Base-by-base conservation (phyloP, 2,329 filamentous ascomycete species). In the Cryoendolithus antarcticus region DNA sequence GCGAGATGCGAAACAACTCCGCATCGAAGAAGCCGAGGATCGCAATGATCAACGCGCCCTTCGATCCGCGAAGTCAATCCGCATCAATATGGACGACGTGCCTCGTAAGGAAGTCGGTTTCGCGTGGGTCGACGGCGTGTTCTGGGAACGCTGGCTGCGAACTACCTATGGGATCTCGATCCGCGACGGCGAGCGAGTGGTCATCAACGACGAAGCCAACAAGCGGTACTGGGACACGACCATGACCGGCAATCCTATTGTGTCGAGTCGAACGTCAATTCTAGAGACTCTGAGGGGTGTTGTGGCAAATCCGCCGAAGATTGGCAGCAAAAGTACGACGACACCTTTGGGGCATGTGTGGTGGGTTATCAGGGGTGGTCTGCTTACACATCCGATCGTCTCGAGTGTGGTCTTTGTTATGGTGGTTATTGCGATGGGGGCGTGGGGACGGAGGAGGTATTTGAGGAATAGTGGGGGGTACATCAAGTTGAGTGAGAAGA, bases 121-220 rank as follows among this genome's bases (percentile, higher is more conserved):
- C 62, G 91, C 91, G 9, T 98, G 91, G 91, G 86, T 96, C 9
- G 91, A 98, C 58, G 86, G 88, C 37, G 75, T 85, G 6, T 96
- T 96, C 62, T 98, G 91, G 91, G 88, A 96, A 62, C 76, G 89
- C 45, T 98, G 91, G 91, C 77, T 98, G 48, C 75, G 82, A 49
- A 88, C 81, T n/a, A 95, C 89, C 0, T 98, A 93, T 56, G 89
- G 89, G 39, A 82, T 96, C 49, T 83, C 93, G 51, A 79, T 91
- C 27, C 70, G 69, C 44, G 79, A 91, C 46, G 88, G 89, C 35
- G 91, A 96, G 61, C 77, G 85, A 46, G 84, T 98, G 40, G 82
- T 98, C 43, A 91, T 98, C 64, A 95, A 95, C 50, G 91, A 98
- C 53, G 85, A 96, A 69, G 86, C 93, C 61, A 86, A 85, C 65